Base-by-base conservation (phyloP, 495 filamentous ascomycete species). In the Parachaetomium inaequale region DNA sequence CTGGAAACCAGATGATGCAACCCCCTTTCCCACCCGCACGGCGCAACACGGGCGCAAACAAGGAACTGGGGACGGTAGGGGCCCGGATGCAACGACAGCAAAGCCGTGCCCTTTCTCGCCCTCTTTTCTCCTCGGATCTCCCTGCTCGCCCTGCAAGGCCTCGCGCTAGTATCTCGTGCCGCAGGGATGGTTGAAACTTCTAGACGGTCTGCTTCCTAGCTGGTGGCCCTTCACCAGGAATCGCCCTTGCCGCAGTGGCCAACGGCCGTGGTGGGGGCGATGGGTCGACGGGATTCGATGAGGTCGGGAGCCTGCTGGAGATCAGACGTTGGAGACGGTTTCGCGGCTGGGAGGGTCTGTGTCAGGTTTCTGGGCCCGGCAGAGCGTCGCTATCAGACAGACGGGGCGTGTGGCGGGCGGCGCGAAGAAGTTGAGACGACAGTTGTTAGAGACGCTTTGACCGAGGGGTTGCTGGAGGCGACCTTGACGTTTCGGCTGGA, bases 361-460 rank as follows among this genome's bases (percentile, higher is more conserved):
- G 69, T 79, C 76, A 78, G 73, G 67, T 62, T 63, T 34, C 47
- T 62, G 55, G 43, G 29, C 62, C 66, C 53, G 63, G 65, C 56
- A 57, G 61, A 60, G 43, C 63, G 42, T 61, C 68, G 70, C 66
- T 75, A 72, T 69, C 72, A 74, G 72, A 72, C 42, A 62, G 65
- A 59, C 50, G 59, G 62, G 70, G 56, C 21, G 23, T 55, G 65
- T 59, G 66, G 58, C 50, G 56, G 66, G 66, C 62, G 63, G 67
- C 36, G 61, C 69, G 59, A 29, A 36, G 62, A 57, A 65, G 73
- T 77, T 78, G 77, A 79, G 76, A 80, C 76, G 72, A 65, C 69
- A 49, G 51, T 23, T 74, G 77, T 79, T 74, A 76, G 73, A 75
- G 73, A 65, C 66, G 76, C 69, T 70, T 69, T 70, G 72, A 72